A percentile compares a stretch with the other conserved stretches of the same genome.
Evolutionary conservation across 2,329 filamentous ascomycete genomes (phyloP).

Genomic region (Blastomyces gilchristii): DNA sequence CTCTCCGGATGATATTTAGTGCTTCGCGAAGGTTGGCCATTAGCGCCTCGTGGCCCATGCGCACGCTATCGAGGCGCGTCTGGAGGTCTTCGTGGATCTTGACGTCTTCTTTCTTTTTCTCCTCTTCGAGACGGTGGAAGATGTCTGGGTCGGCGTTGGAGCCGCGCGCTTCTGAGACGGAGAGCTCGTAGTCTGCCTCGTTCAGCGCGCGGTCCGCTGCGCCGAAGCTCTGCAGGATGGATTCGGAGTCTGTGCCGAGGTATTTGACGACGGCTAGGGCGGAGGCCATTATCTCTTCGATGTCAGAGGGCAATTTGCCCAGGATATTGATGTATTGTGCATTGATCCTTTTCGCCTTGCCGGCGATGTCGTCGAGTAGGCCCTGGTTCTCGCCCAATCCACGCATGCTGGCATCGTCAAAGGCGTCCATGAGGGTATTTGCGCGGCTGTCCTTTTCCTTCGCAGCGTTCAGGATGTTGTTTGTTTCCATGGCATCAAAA

Average conservation of each 20-base stretch:
- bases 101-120: conserved; percentile 41
- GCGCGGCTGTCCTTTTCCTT: conserved; percentile 41
- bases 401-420: conserved; percentile 42
- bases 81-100: conserved; percentile 36
- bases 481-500: conserved; percentile 43
- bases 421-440: conserved; percentile 41
- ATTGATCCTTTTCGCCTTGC: conserved; percentile 33
- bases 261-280: conserved; percentile 30
- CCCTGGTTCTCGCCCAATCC: conserved; percentile 44
- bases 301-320: conserved; percentile 27
- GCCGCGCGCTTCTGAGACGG: conserved; percentile 43
- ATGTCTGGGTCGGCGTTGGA: conserved; percentile 35
- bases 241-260: conserved; percentile 36
- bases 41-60: conserved; percentile 30
- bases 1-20: conserved; percentile 27
- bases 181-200: conserved; percentile 43
- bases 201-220: conserved; percentile 42
- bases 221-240: conserved; percentile 39
- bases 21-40: conserved; percentile 30
- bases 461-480: conserved; percentile 40
- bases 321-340: conserved; percentile 24
- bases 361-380: conserved; percentile 40
- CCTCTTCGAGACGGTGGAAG: conserved; percentile 34
- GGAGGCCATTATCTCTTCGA: conserved; percentile 30
- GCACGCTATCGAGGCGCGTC: conserved; percentile 34